Percentiles rank a stretch among this genome's conserved stretches.
Conservation (phyloP, 106 monocot genomes). For the Acorus calamus region DNA sequence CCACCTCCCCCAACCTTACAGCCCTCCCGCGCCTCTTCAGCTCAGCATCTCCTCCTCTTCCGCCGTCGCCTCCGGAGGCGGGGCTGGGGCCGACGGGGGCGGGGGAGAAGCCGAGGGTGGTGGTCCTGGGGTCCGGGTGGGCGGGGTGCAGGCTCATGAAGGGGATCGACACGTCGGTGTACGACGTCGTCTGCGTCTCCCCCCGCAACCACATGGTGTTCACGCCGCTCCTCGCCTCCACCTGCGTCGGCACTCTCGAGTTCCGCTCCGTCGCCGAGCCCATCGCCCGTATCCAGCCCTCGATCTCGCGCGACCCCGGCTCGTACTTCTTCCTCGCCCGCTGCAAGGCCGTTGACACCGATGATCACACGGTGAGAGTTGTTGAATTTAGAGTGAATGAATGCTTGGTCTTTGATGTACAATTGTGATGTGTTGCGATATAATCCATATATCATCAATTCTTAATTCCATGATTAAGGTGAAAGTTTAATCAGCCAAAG, state of each 20-base stretch:
- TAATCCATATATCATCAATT: neutral
- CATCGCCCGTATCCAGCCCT: conserved; percentile 69
- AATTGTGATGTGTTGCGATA: neutral
- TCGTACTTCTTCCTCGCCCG: conserved; percentile 75
- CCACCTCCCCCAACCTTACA: conserved; percentile 1
- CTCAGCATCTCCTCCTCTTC: neutral
- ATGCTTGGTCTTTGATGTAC: neutral
- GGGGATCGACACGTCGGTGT: conserved; percentile 58
- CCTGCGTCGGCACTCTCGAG: conserved; percentile 97
- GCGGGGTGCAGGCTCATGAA: conserved; percentile 89
- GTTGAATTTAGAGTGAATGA: neutral
- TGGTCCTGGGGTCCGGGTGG: conserved; percentile 91
- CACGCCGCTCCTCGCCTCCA: conserved; percentile 93
- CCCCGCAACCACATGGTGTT: conserved; percentile 98
- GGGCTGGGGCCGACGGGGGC: conserved; percentile 36
- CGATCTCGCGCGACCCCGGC: conserved; percentile 52
- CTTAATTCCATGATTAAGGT: too few species aligned
- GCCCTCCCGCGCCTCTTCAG: conserved; percentile 3
- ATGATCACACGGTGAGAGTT: conserved; percentile 48
- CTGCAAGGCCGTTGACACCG: conserved; percentile 45
- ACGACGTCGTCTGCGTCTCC: conserved; percentile 94
- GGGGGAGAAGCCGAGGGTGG: conserved; percentile 66
- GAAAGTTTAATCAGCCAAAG: too few species aligned
- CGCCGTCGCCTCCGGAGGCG: neutral
- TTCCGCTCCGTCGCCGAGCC: conserved; percentile 95